Evolutionary conservation across 2,329 filamentous ascomycete genomes (phyloP), one percentile per base, ranked within the genome.

Genomic region (Beauveria pseudobassiana): DNA sequence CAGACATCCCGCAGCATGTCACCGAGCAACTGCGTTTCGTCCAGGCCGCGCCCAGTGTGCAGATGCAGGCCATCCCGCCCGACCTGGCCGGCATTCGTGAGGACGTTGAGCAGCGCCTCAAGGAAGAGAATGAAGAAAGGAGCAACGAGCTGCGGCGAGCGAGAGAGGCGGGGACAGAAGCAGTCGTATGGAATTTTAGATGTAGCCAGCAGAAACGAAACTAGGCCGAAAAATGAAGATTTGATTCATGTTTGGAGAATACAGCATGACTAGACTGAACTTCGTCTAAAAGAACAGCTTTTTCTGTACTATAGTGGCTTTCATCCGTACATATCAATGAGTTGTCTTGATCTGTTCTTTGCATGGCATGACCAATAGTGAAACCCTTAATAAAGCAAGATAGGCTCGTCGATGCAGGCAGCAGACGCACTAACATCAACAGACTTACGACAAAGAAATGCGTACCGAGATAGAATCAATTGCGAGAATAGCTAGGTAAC

Each of bases 1-100:
- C 87, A 53, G 86, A 88, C 40, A 87, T 96, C 49, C 82, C 96
- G 4, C 82, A 88, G 70, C 87, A 90, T 63, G 87, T 96, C 49
- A 85, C 86, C 49, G 91, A 96, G 73, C 93, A 98, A 75, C 75
- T 99, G 65, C 83, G 90, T 28, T 97, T 96, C 71, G 86, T 98
- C 58, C 82, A 90, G 69, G 84, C 87, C 43, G 91, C 91, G 8
- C 95, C 95, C 0, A 96, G 91, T 68, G 91, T 96, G 30, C 91
- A 96, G 73, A 89, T 92, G 75, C 85, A 86, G 67, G 82, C 86
- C 50, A 89, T 97, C 59, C 91, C 91, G 10, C 88, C 90, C 0
- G 90, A 93, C 69, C 80, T 95, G 7, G 80, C 82, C 20, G 85
- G 80, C 48, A 80, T 90, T 12, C 79, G 89, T 65, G 84, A 88